These are phyloP conservation scores for Plantago major DNA, from an alignment of 257 asterid species.

Conservation along the genomic window DNA sequence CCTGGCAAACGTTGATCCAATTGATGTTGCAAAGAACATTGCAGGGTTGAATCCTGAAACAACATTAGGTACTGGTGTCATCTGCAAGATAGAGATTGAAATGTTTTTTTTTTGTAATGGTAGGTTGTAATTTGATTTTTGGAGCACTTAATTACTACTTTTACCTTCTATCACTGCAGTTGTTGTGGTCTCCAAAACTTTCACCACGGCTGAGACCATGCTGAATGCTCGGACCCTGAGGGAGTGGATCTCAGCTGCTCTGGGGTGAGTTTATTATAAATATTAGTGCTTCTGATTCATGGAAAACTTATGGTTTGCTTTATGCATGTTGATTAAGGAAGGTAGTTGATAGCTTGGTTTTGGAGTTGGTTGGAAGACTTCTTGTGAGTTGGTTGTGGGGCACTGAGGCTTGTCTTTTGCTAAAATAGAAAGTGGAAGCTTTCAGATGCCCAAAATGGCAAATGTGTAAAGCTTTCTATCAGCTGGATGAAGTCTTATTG, in stretches of 20 bases:
- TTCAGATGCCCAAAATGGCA: too few species aligned
- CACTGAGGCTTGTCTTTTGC: too few species aligned
- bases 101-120: constrained; percentile 2
- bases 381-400: too few species aligned
- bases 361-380: too few species aligned
- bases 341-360: too few species aligned
- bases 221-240: constrained; percentile 91
- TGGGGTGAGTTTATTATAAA: constrained; percentile 59
- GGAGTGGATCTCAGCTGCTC: constrained; percentile 91
- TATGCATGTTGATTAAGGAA: too few species aligned
- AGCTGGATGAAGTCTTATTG: too few species aligned
- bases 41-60: constrained; percentile 92
- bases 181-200: constrained; percentile 97
- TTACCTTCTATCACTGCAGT: constrained; percentile 39
- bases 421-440: too few species aligned
- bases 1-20: constrained; percentile 98
- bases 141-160: constrained; percentile 14
- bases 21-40: constrained; percentile 83
- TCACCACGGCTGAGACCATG: constrained; percentile 99
- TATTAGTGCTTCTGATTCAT: neutral
- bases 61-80: constrained; percentile 59
- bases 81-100: constrained; percentile 4
- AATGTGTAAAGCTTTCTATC: too few species aligned
- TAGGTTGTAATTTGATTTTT: constrained; percentile 3
- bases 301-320: too few species aligned